Base-by-base conservation (phyloP, 371 early-diverging fungal genomes). In the Coemansia sp. region DNA sequence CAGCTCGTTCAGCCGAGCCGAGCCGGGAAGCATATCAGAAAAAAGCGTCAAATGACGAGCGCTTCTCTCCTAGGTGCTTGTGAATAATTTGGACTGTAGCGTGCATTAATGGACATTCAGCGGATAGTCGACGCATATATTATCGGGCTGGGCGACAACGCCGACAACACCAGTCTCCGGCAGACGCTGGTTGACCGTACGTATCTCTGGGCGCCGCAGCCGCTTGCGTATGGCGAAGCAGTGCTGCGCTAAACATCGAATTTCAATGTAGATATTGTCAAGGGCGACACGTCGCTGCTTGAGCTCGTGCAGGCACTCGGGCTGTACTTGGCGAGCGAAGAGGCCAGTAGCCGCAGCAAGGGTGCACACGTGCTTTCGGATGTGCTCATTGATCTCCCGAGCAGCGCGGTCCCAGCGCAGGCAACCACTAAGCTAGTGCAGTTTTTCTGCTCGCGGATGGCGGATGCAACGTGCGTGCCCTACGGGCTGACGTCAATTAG, bases 311-410 rank as follows among this genome's bases (percentile, higher is more conserved):
- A 91, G 71, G 79, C 82, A 35, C 85, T 95, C 45, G 93, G 91
- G 6, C 83, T 87, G 52, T 85, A 87, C 52, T 75, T 95, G 53
- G 92, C 92, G 2, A 88, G 85, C 73, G 87, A 89, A 9, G 95
- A 94, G 56, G 88, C 90, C 32, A 86, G 85, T 64, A 80, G 87
- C 31, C 88, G 98, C 54, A 90, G 93, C 34, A 90, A 90, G 82
- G 98, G 96, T 85, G 80, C 57, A 26, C 82, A 84, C 10, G 76
- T 86, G 13, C 65, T 85, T 48, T 84, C 87, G 0, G 73, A 77
- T 38, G 80, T 83, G 9, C 71, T 87, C 35, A 68, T 59, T 34
- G 75, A 81, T 20, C 63, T 68, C 14, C 57, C 76, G 2, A 61
- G 20, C n/a, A 48, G 57, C 9, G 65, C 75, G 4, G 55, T 68